Evolutionary conservation across 2,329 filamentous ascomycete species (phyloP), one percentile per base, ranked within the genome.

Genomic region (Neopestalotiopsis clavispora): DNA sequence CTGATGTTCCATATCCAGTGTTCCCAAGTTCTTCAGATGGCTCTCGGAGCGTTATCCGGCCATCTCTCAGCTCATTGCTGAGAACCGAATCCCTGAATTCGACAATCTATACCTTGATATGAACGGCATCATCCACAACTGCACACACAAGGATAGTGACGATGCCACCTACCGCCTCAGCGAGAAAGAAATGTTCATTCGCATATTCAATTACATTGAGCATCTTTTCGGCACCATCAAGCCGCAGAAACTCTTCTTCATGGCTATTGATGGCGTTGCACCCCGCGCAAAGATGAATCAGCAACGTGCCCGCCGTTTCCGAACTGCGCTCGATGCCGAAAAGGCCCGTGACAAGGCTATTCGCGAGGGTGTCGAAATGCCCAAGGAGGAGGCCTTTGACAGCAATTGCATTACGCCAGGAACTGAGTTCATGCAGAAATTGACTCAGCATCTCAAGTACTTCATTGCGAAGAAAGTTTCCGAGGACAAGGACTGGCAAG

Each of bases 81-180:
- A 99, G 85, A 99, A 98, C 82, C 92, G 96, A 76, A 99, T 99
- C 81, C 96, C 96, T 72, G 97, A 99, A 82, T 99, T 99, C 83
- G 96, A 99, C 82, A 96, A 94, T 82, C 90, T 99, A 71, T 99
- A 99, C 83, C 86, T 97, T 75, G 94, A 97, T 78, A 99, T 99
- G 96, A 99, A 99, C 82, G 96, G 96, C 74, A 99, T 99, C 80
- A 99, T 99, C 77, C 95, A 99, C 83, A 99, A 99, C 81, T 99
- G 96, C 81, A 99, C 96, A 68, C 96, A 99, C 84, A 97, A 96
- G 78, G 95, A 99, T 82, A 92, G 94, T 30, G 95, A 97, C 78
- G 95, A 95, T 78, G 90, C 94, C 4, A 94, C 94, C 1, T 97
- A 97, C 77, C 94, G 96, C 67, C 91, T 98, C 82, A 95, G 92